These are phyloP conservation scores for Russula foetens DNA, from an alignment of 768 basidiomycete species.

Conservation along the genomic window DNA sequence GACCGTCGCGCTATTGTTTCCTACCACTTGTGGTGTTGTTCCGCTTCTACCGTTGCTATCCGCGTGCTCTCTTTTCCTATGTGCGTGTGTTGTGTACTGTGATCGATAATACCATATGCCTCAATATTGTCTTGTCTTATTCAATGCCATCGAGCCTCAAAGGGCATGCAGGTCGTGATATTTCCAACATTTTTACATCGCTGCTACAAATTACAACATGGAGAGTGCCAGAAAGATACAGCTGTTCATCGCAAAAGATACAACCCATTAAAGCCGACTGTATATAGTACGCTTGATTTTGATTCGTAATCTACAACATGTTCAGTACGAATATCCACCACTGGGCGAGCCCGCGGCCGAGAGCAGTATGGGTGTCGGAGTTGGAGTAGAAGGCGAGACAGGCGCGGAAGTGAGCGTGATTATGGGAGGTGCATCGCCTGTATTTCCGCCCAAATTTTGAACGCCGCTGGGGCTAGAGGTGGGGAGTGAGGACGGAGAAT, in stretches of 20 bases:
- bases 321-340: not conserved
- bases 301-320: not conserved
- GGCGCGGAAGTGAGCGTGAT: slow-evolving; percentile 4
- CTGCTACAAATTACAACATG: not conserved
- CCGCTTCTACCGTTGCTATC: slow-evolving; percentile 1
- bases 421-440: not conserved
- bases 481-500: slow-evolving; percentile 32
- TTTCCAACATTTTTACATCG: not conserved
- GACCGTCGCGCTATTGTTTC: not conserved
- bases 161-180: not conserved
- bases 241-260: not conserved
- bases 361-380: not conserved
- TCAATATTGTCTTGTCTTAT: not conserved
- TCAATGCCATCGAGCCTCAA: not conserved
- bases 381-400: not conserved
- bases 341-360: not conserved
- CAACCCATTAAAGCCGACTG: not conserved
- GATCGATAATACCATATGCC: slow-evolving; percentile 16
- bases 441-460: not conserved
- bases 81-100: slow-evolving; percentile 3
- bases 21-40: not conserved
- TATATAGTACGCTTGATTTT: not conserved
- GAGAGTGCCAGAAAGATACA: not conserved
- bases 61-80: slow-evolving; percentile 10
- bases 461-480: not conserved